These are phyloP conservation scores for Candida sithepensis DNA, from an alignment of 805 yeast genomes.

Conservation along the genomic window DNA sequence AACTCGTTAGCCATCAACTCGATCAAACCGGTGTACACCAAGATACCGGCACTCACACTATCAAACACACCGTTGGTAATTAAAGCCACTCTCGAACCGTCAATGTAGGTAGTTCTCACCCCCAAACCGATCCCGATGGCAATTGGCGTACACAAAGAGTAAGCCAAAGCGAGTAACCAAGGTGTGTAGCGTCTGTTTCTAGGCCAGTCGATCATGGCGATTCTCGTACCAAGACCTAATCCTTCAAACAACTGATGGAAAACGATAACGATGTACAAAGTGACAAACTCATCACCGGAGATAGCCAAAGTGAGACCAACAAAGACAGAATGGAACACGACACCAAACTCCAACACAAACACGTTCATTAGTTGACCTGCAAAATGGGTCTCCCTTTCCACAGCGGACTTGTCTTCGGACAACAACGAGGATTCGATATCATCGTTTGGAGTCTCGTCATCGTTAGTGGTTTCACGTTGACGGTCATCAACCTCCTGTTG, in stretches of 20 bases:
- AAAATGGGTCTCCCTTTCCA: conserved; percentile 35
- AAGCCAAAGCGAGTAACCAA: conserved; percentile 42
- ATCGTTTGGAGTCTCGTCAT: not conserved
- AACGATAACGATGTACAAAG: conserved; percentile 64
- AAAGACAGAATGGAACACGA: conserved; percentile 79
- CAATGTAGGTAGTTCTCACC: conserved; percentile 55
- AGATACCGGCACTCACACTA: conserved; percentile 68
- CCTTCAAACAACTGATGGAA: conserved; percentile 87
- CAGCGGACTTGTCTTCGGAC: too few relatives aligned
- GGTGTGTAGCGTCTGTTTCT: conserved; percentile 40
- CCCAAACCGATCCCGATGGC: conserved; percentile 76
- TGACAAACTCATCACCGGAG: conserved; percentile 70
- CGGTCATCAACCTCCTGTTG: conserved; percentile 12
- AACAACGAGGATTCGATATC: not conserved
- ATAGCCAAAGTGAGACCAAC: conserved; percentile 77
- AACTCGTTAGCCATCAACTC: conserved; percentile 76
- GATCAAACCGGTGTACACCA: conserved; percentile 69
- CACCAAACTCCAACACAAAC: conserved; percentile 71
- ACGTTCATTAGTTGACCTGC: conserved; percentile 53
- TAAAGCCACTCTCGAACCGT: conserved; percentile 51
- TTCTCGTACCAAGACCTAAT: conserved; percentile 61
- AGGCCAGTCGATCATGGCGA: conserved; percentile 11
- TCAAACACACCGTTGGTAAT: conserved; percentile 69
- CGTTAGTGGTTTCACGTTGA: not conserved
- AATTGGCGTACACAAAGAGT: conserved; percentile 59